phyloP scores from a whole-genome alignment of 495 filamentous ascomycete species.

The Lineolata rhizophorae region DNA sequence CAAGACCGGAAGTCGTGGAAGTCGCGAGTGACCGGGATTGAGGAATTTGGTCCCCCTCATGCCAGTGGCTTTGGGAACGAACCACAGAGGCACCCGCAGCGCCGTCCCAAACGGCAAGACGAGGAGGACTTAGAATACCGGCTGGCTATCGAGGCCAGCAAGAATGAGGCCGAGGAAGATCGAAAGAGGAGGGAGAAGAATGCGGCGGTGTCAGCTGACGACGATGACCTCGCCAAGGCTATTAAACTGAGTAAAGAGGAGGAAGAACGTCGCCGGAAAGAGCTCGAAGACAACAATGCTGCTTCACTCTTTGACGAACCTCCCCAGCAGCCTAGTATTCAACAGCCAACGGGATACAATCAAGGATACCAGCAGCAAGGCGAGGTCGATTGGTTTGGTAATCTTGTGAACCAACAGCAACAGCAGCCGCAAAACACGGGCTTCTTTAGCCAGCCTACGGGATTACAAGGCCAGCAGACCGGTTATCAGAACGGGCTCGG shows the following conservation, averaged over 20 bases:
- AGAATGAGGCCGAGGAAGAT: constrained; percentile 87
- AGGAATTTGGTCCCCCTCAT: constrained; percentile 50
- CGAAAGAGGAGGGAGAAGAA: constrained; percentile 42
- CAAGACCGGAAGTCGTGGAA: constrained; percentile 92
- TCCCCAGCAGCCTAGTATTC: constrained; percentile 20
- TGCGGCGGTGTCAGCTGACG: constrained; percentile 29
- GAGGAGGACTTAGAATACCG: constrained; percentile 87
- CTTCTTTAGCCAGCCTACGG: constrained; percentile 46
- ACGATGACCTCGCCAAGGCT: constrained; percentile 81
- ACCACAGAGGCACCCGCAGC: constrained; percentile 2
- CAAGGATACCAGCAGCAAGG: constrained; percentile 93
- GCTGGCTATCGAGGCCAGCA: constrained; percentile 90
- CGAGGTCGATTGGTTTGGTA: constrained; percentile 91
- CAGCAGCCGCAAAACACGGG: constrained; percentile 57
- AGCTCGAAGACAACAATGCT: constrained; percentile 79
- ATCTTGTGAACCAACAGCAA: constrained; percentile 53
- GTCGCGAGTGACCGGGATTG: constrained; percentile 78
- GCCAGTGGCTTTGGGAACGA: no score
- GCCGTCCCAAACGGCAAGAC: constrained; percentile 21
- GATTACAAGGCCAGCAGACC: constrained; percentile 20
- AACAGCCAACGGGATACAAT: constrained; percentile 73
- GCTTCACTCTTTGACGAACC: constrained; percentile 73
- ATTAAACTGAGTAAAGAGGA: constrained; percentile 94
- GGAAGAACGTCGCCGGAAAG: constrained; percentile 66
- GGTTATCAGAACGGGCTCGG: constrained; percentile 36